Percentiles rank a stretch among this genome's conserved stretches.
Evolutionary conservation across 2,329 filamentous ascomycete species (phyloP).

Genomic region (Monosporascus sp.): DNA sequence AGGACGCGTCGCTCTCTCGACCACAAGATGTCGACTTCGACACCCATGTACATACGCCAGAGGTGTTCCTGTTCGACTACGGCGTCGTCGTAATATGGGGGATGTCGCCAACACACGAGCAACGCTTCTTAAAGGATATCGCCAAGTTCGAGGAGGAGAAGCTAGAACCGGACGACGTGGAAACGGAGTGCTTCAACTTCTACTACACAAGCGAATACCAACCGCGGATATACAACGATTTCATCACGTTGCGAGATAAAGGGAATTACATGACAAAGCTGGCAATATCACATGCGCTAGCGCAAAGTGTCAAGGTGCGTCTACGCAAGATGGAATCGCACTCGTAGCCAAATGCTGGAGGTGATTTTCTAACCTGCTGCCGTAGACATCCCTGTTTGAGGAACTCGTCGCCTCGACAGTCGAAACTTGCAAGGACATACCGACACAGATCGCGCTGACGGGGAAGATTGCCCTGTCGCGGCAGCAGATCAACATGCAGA

Average conservation of each 20-base stretch:
- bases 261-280: slow-evolving; percentile 98
- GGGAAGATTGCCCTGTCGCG: slow-evolving; percentile 87
- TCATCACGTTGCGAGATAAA: slow-evolving; percentile 91
- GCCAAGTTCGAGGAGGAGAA: slow-evolving; percentile 93
- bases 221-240: slow-evolving; percentile 98
- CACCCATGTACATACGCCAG: slow-evolving; percentile 82
- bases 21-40: slow-evolving; percentile 67
- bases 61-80: slow-evolving; percentile 95
- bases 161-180: slow-evolving; percentile 79
- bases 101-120: slow-evolving; percentile 87
- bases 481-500: slow-evolving; percentile 97
- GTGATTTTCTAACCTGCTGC: neutral
- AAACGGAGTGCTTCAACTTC: slow-evolving; percentile 96
- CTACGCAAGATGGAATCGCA: neutral
- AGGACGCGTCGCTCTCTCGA: slow-evolving; percentile 29
- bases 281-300: slow-evolving; percentile 90
- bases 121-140: slow-evolving; percentile 87
- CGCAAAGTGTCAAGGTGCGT: slow-evolving; percentile 84
- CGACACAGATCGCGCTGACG: slow-evolving; percentile 85
- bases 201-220: slow-evolving; percentile 99
- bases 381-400: slow-evolving; percentile 86
- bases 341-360: neutral
- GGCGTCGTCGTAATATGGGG: slow-evolving; percentile 98
- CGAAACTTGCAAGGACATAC: slow-evolving; percentile 87
- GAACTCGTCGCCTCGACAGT: slow-evolving; percentile 93